A percentile compares a stretch with the other conserved stretches of the same genome.
Evolutionary conservation across 805 yeast species (phyloP).

Genomic region (Torulaspora indica): DNA sequence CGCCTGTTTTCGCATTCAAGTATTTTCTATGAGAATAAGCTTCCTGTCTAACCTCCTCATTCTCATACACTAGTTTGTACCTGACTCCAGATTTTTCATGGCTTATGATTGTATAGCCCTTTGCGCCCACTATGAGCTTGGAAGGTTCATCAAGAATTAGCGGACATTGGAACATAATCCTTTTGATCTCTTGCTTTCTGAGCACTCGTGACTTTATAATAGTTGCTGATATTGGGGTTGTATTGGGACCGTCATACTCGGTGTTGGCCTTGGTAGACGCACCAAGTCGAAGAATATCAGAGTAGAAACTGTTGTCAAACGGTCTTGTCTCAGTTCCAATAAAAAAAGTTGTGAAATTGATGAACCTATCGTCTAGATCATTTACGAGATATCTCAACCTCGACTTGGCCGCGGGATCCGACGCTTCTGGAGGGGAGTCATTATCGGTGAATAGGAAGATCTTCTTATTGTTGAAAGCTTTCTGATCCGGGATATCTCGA

Average conservation of each 20-base stretch:
- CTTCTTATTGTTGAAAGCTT: slow-evolving; percentile 50
- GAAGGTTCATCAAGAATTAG: slow-evolving; percentile 49
- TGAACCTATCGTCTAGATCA: slow-evolving; percentile 53
- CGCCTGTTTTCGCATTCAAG: slow-evolving; percentile 42
- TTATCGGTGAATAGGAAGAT: slow-evolving; percentile 71
- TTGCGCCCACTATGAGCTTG: slow-evolving; percentile 54
- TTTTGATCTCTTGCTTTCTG: slow-evolving; percentile 54
- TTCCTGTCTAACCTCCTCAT: slow-evolving; percentile 46
- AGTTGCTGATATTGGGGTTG: slow-evolving; percentile 41
- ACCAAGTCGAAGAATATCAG: slow-evolving; percentile 45
- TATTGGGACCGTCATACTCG: slow-evolving; percentile 39
- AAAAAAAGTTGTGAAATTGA: slow-evolving; percentile 61
- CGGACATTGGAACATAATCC: slow-evolving; percentile 60
- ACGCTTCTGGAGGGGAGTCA: slow-evolving; percentile 55
- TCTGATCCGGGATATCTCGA: slow-evolving; percentile 38
- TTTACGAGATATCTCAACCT: slow-evolving; percentile 53
- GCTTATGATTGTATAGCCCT: slow-evolving; percentile 62
- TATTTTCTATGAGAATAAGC: slow-evolving; percentile 47
- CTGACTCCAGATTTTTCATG: slow-evolving; percentile 48
- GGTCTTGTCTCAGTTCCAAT: slow-evolving; percentile 37
- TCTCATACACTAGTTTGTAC: slow-evolving; percentile 49
- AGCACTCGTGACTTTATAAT: slow-evolving; percentile 47
- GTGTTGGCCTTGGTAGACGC: slow-evolving; percentile 13
- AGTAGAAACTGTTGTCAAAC: slow-evolving; percentile 48
- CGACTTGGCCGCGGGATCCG: slow-evolving; percentile 39